phyloP scores from a whole-genome alignment of 1,284 basidiomycete species.

The Cutaneotrichosporon arboriforme region DNA sequence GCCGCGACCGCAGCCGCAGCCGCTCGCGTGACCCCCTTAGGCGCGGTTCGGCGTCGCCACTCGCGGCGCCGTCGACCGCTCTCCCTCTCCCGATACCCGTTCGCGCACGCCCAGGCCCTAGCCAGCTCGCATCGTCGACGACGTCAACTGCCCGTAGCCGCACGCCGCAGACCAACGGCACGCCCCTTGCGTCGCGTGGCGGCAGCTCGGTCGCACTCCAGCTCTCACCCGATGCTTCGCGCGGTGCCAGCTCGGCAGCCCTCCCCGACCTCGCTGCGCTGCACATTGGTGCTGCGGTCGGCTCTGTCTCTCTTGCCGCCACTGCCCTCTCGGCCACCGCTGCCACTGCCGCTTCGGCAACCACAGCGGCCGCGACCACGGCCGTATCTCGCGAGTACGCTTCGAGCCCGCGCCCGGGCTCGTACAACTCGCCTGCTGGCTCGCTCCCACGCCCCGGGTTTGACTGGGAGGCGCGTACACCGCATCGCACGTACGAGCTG shows the following conservation, averaged over 20 bases:
- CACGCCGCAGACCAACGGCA: constrained; percentile 8
- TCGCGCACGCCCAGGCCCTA: constrained; percentile 7
- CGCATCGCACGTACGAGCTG: constrained; percentile 37
- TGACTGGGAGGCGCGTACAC: constrained; percentile 29
- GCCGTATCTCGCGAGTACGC: not conserved
- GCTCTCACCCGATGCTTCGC: not conserved
- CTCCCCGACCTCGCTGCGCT: constrained; percentile 22
- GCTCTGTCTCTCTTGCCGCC: not conserved
- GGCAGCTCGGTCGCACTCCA: not conserved
- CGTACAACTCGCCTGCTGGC: not conserved
- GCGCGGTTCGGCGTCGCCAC: not conserved
- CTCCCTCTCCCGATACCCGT: constrained; percentile 14
- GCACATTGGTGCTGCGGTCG: constrained; percentile 11
- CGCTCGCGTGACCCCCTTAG: constrained; percentile 8
- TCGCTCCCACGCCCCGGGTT: constrained; percentile 27
- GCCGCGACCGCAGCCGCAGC: constrained; percentile 5
- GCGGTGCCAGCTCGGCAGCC: constrained; percentile 1
- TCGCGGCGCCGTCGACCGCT: not conserved
- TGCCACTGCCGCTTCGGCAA: constrained; percentile 9
- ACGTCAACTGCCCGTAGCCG: constrained; percentile 15
- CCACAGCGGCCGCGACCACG: not conserved
- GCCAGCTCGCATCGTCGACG: constrained; percentile 7
- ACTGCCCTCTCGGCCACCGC: constrained; percentile 1
- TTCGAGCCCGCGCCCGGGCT: not conserved
- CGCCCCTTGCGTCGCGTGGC: not conserved